phyloP scores from a whole-genome alignment of 495 filamentous ascomycete genomes.

The Parachaetomium inaequale region DNA sequence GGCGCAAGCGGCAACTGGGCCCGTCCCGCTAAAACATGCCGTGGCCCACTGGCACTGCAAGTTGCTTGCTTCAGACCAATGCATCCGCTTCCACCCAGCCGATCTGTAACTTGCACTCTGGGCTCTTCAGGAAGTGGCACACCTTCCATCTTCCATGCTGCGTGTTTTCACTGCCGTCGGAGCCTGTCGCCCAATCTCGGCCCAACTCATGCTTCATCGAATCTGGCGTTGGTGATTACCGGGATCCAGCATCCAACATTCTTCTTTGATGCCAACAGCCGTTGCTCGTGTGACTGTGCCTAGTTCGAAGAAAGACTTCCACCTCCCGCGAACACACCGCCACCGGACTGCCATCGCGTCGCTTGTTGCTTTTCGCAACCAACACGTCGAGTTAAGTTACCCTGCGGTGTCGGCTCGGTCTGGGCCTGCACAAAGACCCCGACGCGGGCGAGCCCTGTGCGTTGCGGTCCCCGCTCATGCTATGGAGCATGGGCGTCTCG shows the following conservation, averaged over 20 bases:
- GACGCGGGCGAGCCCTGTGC: neutral
- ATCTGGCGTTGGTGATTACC: neutral
- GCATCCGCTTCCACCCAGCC: neutral
- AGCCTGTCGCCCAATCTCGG: neutral
- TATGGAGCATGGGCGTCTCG: slow-evolving; percentile 6
- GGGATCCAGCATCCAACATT: neutral
- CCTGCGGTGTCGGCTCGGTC: too few species aligned
- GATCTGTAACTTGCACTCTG: neutral
- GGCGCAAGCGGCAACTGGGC: neutral
- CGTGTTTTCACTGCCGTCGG: too few species aligned
- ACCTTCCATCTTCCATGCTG: neutral
- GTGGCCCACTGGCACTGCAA: neutral
- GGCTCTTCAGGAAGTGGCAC: neutral
- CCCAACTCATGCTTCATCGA: neutral
- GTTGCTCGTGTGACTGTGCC: neutral
- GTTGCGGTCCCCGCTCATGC: too few species aligned
- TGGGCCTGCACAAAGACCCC: neutral
- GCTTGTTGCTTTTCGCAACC: too few species aligned
- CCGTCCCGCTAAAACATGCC: neutral
- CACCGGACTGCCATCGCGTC: too few species aligned
- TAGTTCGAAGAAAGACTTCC: too few species aligned
- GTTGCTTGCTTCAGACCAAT: neutral
- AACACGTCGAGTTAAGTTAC: too few species aligned
- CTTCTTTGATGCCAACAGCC: neutral
- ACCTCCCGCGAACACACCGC: too few species aligned